These are phyloP conservation scores for Pneumocystis murina DNA, from an alignment of 1,139 yeast genomes.

Conservation along the genomic window DNA sequence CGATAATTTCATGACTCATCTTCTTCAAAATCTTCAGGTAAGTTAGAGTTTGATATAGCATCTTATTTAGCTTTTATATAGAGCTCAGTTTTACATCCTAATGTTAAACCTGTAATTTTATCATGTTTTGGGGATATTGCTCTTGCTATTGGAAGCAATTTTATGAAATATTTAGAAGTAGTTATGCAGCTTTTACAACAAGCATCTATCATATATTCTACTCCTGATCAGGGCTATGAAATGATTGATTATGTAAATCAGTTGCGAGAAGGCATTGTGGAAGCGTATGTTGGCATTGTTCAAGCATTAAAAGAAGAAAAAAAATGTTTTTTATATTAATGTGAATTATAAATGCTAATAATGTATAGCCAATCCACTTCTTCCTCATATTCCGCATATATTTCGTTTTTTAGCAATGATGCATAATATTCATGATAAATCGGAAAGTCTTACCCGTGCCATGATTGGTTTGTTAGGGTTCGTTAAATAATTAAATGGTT, in stretches of 20 bases:
- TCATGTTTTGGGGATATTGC: conserved; percentile 98
- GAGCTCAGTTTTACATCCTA: conserved; percentile 40
- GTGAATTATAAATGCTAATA: conserved; percentile 15
- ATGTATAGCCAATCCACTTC: conserved; percentile 41
- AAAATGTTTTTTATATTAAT: conserved; percentile 6
- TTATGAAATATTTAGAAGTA: conserved; percentile 58
- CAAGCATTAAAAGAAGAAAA: conserved; percentile 53
- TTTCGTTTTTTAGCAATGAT: conserved; percentile 53
- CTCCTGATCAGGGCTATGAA: conserved; percentile 48
- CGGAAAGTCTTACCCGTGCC: conserved; percentile 9
- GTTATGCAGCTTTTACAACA: conserved; percentile 58
- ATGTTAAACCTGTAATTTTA: conserved; percentile 70
- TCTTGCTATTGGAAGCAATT: conserved; percentile 65
- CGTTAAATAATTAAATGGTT: not conserved
- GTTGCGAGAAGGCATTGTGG: conserved; percentile 75
- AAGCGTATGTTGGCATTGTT: conserved; percentile 88
- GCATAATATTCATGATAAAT: conserved; percentile 33
- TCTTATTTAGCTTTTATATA: conserved; percentile 1
- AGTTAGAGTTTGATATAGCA: conserved; percentile 24
- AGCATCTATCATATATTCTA: conserved; percentile 38
- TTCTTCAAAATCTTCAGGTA: conserved; percentile 57
- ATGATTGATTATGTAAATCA: conserved; percentile 58
- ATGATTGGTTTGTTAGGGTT: conserved; percentile 11
- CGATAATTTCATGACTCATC: conserved; percentile 64
- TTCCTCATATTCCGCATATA: conserved; percentile 51